phyloP scores from a whole-genome alignment of 768 basidiomycete genomes.

The Naganishia randhawae region DNA sequence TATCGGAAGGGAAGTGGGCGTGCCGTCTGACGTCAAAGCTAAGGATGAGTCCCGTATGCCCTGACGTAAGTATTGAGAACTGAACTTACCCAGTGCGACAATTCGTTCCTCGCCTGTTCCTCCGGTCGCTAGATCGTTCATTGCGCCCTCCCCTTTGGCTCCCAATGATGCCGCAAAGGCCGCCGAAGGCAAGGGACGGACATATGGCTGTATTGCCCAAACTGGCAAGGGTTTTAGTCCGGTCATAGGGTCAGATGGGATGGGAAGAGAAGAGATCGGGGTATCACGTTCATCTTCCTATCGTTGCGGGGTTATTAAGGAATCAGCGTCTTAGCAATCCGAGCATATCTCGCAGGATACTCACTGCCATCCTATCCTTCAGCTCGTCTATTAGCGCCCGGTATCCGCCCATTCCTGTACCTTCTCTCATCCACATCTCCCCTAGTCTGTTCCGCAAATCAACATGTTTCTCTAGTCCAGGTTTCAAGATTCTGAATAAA shows the following conservation, averaged over 20 bases:
- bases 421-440: slow-evolving; percentile 35
- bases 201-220: slow-evolving; percentile 71
- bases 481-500: slow-evolving; percentile 84
- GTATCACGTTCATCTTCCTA: slow-evolving; percentile 25
- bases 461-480: slow-evolving; percentile 61
- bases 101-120: slow-evolving; percentile 31
- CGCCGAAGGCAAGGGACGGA: slow-evolving; percentile 53
- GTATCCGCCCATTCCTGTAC: slow-evolving; percentile 54
- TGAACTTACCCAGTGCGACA: slow-evolving; percentile 23
- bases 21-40: slow-evolving; percentile 4
- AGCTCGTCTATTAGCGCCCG: slow-evolving; percentile 61
- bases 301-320: not conserved
- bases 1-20: slow-evolving; percentile 2
- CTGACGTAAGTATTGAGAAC: not conserved
- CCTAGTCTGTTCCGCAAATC: slow-evolving; percentile 75
- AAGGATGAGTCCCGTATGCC: not conserved
- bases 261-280: slow-evolving; percentile 45
- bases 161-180: not conserved
- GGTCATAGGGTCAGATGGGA: slow-evolving; percentile 57
- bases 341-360: slow-evolving; percentile 34
- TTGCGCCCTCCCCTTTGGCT: slow-evolving; percentile 1
- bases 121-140: slow-evolving; percentile 17
- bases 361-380: slow-evolving; percentile 60
- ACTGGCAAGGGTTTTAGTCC: slow-evolving; percentile 61
- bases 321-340: slow-evolving; percentile 19